Evolutionary conservation across 257 asterid genomes (phyloP).

Genomic region (Orobanche coerulescens): DNA sequence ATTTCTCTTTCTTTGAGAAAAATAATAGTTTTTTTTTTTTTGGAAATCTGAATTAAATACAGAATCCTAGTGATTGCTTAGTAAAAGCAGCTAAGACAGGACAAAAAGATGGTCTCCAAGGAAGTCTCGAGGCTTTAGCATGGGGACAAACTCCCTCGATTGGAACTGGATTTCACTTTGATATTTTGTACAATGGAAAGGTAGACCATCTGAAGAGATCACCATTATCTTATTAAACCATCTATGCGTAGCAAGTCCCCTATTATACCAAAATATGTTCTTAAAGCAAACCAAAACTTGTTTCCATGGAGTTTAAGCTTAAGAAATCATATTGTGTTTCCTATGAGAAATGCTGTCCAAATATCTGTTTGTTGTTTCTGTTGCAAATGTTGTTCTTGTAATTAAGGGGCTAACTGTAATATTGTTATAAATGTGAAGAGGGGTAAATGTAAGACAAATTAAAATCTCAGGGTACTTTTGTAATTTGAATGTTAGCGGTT

Average conservation of each 20-base stretch:
- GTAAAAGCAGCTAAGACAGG: constrained; percentile 72
- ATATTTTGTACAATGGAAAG: constrained; percentile 53
- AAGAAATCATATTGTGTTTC: background rate
- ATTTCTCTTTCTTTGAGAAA: constrained; percentile 11
- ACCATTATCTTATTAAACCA: background rate
- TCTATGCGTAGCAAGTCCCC: background rate
- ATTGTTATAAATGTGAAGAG: too few relatives aligned
- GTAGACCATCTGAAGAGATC: constrained; percentile 32
- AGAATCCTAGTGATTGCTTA: constrained; percentile 65
- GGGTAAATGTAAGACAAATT: too few relatives aligned
- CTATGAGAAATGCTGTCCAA: background rate
- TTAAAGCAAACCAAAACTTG: background rate
- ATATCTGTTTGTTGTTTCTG: constrained; percentile 2
- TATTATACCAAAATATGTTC: background rate
- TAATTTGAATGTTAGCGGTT: too few relatives aligned
- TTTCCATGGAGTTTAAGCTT: background rate
- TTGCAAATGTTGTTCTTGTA: too few relatives aligned
- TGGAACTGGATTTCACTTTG: constrained; percentile 73
- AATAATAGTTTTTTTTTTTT: constrained; percentile 14
- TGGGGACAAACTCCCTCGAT: constrained; percentile 85
- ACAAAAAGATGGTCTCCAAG: constrained; percentile 56
- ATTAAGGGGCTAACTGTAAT: too few relatives aligned
- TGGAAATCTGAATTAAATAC: constrained; percentile 28
- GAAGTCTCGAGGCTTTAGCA: constrained; percentile 69
- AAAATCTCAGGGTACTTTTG: too few relatives aligned